A percentile compares a stretch with the other conserved stretches of the same genome.
Conservation (phyloP, 164 flowering plant species). For the Macadamia tetraphylla region DNA sequence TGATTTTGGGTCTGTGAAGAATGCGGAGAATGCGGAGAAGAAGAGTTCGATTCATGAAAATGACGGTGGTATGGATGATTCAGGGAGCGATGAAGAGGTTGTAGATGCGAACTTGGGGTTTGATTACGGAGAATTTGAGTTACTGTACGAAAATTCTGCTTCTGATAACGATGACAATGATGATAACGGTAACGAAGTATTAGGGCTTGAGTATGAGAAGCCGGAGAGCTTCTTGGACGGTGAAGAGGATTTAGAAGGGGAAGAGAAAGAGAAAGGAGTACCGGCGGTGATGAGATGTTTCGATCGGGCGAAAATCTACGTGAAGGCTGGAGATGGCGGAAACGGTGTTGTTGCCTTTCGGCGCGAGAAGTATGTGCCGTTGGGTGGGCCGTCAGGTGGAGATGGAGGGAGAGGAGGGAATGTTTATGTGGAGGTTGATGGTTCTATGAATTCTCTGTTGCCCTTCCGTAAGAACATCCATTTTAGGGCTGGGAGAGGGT, state of each 20-base stretch:
- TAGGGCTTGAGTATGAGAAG: slow-evolving; percentile 15
- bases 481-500: slow-evolving; percentile 86
- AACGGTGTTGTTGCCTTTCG: slow-evolving; percentile 95
- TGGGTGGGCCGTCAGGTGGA: slow-evolving; percentile 97
- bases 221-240: slow-evolving; percentile 8
- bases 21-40: neutral
- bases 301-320: slow-evolving; percentile 78
- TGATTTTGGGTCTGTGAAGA: slow-evolving; percentile 11
- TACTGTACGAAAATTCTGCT: slow-evolving; percentile 24
- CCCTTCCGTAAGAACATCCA: slow-evolving; percentile 78
- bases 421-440: slow-evolving; percentile 84
- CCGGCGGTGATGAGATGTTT: slow-evolving; percentile 99
- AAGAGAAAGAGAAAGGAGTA: slow-evolving; percentile 80
- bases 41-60: neutral
- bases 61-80: neutral
- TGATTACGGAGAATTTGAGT: slow-evolving; percentile 24
- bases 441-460: slow-evolving; percentile 81
- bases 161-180: slow-evolving; percentile 7
- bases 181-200: slow-evolving; percentile 10
- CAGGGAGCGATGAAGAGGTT: slow-evolving; percentile 16
- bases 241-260: slow-evolving; percentile 12
- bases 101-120: slow-evolving; percentile 19
- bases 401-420: slow-evolving; percentile 95
- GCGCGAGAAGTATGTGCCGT: slow-evolving; percentile 85
- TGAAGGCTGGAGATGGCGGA: slow-evolving; percentile 88